These are phyloP conservation scores for Aspergillus cavernicola DNA, from an alignment of 495 filamentous ascomycete genomes.

Conservation along the genomic window DNA sequence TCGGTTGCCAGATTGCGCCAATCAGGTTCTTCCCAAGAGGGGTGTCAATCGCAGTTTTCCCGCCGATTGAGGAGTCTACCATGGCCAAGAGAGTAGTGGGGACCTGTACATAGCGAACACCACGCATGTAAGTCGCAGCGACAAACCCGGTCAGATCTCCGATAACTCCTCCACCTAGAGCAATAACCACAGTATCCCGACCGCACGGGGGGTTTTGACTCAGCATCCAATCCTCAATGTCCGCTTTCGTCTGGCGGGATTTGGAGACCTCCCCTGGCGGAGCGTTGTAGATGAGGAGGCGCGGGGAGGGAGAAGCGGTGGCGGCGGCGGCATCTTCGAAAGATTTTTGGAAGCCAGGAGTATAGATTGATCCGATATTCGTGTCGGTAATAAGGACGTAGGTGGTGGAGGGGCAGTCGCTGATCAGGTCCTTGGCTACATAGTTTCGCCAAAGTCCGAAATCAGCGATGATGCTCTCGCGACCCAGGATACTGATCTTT, in stretches of 20 bases:
- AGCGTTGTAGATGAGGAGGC: constrained; percentile 82
- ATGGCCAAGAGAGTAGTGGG: constrained; percentile 93
- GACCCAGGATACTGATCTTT: constrained; percentile 55
- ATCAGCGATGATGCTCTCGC: constrained; percentile 84
- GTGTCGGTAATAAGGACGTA: constrained; percentile 97
- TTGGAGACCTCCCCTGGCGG: constrained; percentile 93
- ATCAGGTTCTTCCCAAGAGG: constrained; percentile 97
- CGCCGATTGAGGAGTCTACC: constrained; percentile 98
- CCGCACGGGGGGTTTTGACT: constrained; percentile 73
- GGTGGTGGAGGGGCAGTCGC: constrained; percentile 74
- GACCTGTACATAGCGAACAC: constrained; percentile 92
- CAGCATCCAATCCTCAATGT: constrained; percentile 97
- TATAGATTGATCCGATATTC: constrained; percentile 79
- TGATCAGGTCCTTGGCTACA: constrained; percentile 77
- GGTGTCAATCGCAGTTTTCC: constrained; percentile 96
- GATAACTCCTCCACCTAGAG: constrained; percentile 95
- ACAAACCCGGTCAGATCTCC: constrained; percentile 97
- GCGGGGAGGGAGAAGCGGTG: constrained; percentile 50
- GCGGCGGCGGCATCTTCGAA: constrained; percentile 58
- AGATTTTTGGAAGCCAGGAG: constrained; percentile 65
- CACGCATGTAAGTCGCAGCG: constrained; percentile 96
- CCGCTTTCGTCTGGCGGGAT: constrained; percentile 84
- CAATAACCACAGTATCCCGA: constrained; percentile 90
- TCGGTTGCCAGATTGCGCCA: constrained; percentile 94
- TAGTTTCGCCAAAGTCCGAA: constrained; percentile 85